phyloP scores from a whole-genome alignment of 202 grass and related monocot genomes.

The Saccharum hybrid region DNA sequence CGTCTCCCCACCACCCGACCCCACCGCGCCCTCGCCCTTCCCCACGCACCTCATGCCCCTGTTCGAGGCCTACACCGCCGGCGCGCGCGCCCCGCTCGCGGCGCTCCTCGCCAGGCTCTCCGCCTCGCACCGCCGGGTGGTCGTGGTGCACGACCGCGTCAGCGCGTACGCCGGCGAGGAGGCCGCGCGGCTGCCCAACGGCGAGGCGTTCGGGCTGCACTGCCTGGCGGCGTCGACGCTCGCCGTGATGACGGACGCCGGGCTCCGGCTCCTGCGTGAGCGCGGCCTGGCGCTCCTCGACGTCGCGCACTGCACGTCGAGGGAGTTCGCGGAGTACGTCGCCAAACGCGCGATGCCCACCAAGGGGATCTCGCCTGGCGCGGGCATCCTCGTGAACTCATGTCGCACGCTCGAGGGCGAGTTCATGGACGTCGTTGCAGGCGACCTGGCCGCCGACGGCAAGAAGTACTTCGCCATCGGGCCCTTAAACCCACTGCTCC shows the following conservation, averaged over 20 bases:
- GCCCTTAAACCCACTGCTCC: no score
- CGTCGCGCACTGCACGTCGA: conserved; percentile 1
- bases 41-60: conserved; percentile 52
- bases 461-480: no score
- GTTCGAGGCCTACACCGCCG: conserved; percentile 26
- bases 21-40: conserved; percentile 37
- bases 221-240: no score
- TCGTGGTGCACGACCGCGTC: no score
- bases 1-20: conserved; percentile 41
- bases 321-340: conserved; percentile 8
- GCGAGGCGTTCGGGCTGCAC: no score
- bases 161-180: no score
- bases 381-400: conserved; percentile 42
- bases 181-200: no score
- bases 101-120: no score
- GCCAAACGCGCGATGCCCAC: not conserved
- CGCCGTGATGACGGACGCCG: no score
- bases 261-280: no score
- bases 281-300: not conserved
- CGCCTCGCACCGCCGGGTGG: no score
- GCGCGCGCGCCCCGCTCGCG: conserved; percentile 9
- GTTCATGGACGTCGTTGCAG: conserved; percentile 44
- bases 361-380: not conserved
- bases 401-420: conserved; percentile 53
- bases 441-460: no score